Conservation (phyloP, 345 rosid species). For the Dipteronia dyeriana region DNA sequence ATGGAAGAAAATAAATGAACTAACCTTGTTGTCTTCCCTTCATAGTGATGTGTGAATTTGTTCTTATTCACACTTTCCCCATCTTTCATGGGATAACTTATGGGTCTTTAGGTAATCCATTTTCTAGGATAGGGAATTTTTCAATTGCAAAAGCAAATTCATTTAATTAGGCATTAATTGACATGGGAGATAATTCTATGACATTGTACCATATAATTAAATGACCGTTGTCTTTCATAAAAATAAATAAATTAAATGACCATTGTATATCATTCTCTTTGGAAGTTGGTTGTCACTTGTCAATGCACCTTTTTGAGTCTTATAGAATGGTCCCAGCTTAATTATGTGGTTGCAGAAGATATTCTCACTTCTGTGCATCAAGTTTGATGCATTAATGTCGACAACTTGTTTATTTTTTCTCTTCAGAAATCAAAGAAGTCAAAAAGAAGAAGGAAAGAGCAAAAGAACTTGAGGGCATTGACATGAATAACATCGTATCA, state of each 20-base stretch:
- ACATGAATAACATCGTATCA: constrained; percentile 73
- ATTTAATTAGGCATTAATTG: too few relatives aligned
- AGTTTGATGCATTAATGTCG: not conserved
- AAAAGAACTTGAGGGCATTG: constrained; percentile 90
- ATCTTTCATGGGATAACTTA: too few relatives aligned
- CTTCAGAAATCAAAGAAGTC: constrained; percentile 84
- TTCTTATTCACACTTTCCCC: not conserved
- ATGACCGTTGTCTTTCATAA: not conserved
- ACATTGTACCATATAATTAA: not conserved
- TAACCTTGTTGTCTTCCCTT: not conserved
- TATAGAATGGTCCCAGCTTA: not conserved
- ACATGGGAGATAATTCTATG: too few relatives aligned
- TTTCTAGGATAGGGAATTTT: too few relatives aligned
- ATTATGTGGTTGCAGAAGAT: not conserved
- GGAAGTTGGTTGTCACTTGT: not conserved
- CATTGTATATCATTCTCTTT: not conserved
- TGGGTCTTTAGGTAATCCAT: too few relatives aligned
- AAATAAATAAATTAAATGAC: not conserved
- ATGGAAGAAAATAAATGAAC: not conserved
- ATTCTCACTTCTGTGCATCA: not conserved
- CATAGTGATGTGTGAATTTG: not conserved
- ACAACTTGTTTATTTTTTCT: constrained; percentile 3
- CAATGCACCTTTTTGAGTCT: constrained; percentile 1
- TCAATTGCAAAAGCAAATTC: too few relatives aligned
- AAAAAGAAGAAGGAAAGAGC: constrained; percentile 68